Evolutionary conservation across 2,329 filamentous ascomycete species (phyloP).

Genomic region (Neurospora crassa): DNA sequence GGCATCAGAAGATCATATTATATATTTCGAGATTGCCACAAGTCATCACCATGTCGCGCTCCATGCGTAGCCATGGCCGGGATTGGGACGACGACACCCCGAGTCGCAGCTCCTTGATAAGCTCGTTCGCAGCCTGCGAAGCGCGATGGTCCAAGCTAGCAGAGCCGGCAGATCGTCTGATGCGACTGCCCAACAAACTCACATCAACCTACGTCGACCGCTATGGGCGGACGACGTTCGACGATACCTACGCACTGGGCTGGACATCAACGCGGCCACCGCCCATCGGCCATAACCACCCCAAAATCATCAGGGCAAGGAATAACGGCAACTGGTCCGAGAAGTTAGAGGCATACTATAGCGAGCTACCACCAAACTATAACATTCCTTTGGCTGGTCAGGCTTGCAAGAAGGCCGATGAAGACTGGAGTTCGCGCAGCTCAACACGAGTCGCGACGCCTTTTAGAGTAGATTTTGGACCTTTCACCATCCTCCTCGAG

Average conservation of each 20-base stretch:
- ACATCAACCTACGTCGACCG: slow-evolving; percentile 2
- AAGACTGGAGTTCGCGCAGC: background rate
- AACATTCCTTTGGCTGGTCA: slow-evolving; percentile 15
- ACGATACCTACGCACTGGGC: slow-evolving; percentile 4
- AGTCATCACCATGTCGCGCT: background rate
- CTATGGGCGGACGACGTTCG: slow-evolving; percentile 3
- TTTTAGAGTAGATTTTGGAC: background rate
- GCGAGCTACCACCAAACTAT: slow-evolving; percentile 3
- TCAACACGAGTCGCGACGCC: background rate
- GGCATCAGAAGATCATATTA: background rate
- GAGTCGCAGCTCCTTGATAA: background rate
- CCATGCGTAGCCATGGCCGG: background rate
- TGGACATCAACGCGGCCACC: background rate
- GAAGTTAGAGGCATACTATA: slow-evolving; percentile 4
- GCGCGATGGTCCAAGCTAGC: background rate
- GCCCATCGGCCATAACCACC: slow-evolving; percentile 6
- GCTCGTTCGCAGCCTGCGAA: background rate
- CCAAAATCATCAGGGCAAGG: slow-evolving; percentile 7
- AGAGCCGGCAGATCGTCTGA: background rate
- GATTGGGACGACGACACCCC: background rate
- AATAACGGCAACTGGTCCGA: background rate
- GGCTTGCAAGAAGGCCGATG: background rate
- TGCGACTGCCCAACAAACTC: background rate
- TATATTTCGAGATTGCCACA: background rate
- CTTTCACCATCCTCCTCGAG: background rate